A percentile compares a stretch with the other conserved stretches of the same genome.
phyloP scores from a whole-genome alignment of 768 basidiomycete genomes.

The Macrolepiota dolichaula region DNA sequence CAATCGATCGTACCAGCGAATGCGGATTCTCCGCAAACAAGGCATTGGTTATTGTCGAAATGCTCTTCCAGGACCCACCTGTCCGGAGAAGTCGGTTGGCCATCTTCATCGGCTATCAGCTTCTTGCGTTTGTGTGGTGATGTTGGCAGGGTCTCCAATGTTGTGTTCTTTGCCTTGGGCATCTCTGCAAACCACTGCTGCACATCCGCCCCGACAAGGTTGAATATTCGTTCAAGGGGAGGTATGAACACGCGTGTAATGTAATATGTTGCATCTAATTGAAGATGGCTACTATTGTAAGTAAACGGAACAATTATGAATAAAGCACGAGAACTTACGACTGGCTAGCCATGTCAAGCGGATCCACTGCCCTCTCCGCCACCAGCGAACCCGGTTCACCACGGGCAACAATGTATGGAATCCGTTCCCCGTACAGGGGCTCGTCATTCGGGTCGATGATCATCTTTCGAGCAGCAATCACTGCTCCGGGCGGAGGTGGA shows the following conservation, averaged over 20 bases:
- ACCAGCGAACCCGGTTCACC: slow-evolving; percentile 62
- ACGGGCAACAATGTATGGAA: slow-evolving; percentile 83
- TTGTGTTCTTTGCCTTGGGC: slow-evolving; percentile 46
- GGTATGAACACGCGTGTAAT: slow-evolving; percentile 85
- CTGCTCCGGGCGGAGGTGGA: slow-evolving; percentile 88
- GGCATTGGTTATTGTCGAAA: slow-evolving; percentile 67
- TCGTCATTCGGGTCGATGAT: slow-evolving; percentile 77
- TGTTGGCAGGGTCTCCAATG: slow-evolving; percentile 26
- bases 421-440: slow-evolving; percentile 88
- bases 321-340: slow-evolving; percentile 12
- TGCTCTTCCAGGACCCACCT: slow-evolving; percentile 67
- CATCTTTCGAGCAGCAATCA: slow-evolving; percentile 76
- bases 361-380: slow-evolving; percentile 28
- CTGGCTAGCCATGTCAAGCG: slow-evolving; percentile 25
- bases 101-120: slow-evolving; percentile 15
- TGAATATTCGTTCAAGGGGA: slow-evolving; percentile 88
- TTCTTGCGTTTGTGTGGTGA: slow-evolving; percentile 26
- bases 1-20: slow-evolving; percentile 39
- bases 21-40: slow-evolving; percentile 60
- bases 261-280: slow-evolving; percentile 88
- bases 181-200: slow-evolving; percentile 84
- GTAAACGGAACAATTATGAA: background rate
- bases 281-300: slow-evolving; percentile 46
- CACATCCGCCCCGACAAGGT: slow-evolving; percentile 86
- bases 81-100: slow-evolving; percentile 25